Percentiles rank a stretch among this genome's conserved stretches.
Evolutionary conservation across 495 filamentous ascomycete genomes (phyloP).

Genomic region (Daldinia concentrica): DNA sequence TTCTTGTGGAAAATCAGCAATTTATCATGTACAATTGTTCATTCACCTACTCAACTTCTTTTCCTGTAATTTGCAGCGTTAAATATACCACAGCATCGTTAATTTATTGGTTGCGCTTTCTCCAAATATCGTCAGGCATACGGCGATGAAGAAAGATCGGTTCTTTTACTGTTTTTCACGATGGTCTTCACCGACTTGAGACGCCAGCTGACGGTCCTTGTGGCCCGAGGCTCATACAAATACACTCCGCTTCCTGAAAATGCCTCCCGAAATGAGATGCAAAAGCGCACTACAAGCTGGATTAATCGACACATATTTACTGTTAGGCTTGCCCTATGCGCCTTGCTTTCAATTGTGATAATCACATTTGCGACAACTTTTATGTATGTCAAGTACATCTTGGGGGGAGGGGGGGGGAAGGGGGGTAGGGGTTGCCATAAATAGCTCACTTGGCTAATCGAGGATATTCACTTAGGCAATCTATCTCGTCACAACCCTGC

Average conservation of each 20-base stretch:
- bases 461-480: constrained; percentile 25
- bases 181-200: constrained; percentile 42
- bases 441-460: constrained; percentile 33
- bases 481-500: constrained; percentile 55
- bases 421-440: constrained; percentile 15
- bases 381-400: constrained; percentile 31
- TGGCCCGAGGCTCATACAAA: constrained; percentile 26
- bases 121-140: constrained; percentile 7
- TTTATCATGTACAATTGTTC: neutral
- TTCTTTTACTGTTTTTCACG: constrained; percentile 20
- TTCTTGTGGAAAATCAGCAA: neutral
- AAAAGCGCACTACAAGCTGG: constrained; percentile 14
- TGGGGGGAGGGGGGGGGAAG: neutral
- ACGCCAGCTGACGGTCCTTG: constrained; percentile 31
- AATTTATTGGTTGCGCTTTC: neutral
- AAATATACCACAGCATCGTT: neutral
- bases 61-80: neutral
- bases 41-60: neutral
- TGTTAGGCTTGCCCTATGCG: constrained; percentile 20
- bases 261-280: constrained; percentile 1
- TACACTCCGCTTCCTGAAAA: constrained; percentile 44
- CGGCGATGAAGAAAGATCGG: constrained; percentile 38
- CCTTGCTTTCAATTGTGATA: constrained; percentile 16
- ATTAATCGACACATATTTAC: constrained; percentile 1
- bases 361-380: constrained; percentile 24